Base-by-base conservation (phyloP, 768 basidiomycete species). In the Pisolithus tinctorius region DNA sequence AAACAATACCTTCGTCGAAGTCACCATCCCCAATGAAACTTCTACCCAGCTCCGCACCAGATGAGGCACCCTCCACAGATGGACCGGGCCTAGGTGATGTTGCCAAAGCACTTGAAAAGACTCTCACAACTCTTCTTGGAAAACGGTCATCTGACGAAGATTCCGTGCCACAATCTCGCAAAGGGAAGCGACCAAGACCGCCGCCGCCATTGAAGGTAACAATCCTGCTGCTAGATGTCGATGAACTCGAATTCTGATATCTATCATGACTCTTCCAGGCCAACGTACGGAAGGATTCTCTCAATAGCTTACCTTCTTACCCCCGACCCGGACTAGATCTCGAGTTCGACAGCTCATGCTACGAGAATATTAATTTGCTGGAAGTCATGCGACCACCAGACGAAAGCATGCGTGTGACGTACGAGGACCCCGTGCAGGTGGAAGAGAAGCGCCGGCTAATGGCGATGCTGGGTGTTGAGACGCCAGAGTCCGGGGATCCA, bases 401-500 rank as follows among this genome's bases (percentile, higher is more conserved):
- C n/a, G 72, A 75, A 55, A 75, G 76, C 57, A 68, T 80, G 63
- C 71, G 76, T 5, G 83, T 88, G 8, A 73, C 71, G 51, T 88
- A 87, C 55, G 83, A 84, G 60, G 85, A 88, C 64, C 83, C 84
- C 2, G 77, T 66, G 20, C 81, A 86, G 67, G 64, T 69, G 38
- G 78, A 77, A 45, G 83, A 84, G 64, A 77, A 77, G 64, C 69
- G 73, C 53, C 71, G 77, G 61, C 60, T 87, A 56, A 74, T 84
- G 76, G 73, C 66, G 49, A 63, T 88, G 58, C 59, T 86, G 42
- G 74, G 70, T 56, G 69, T 58, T 6, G 60, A 56, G 6, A 43
- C 43, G 13, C 26, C 30, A 49, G 58, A 49, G 3, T 25, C 40
- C 10, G 42, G 8, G 17, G 45, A 47, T 39, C 9, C 47, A 47